Evolutionary conservation across 2,329 filamentous ascomycete species (phyloP), one percentile per base, ranked within the genome.

Genomic region (Diaporthe ampelina): DNA sequence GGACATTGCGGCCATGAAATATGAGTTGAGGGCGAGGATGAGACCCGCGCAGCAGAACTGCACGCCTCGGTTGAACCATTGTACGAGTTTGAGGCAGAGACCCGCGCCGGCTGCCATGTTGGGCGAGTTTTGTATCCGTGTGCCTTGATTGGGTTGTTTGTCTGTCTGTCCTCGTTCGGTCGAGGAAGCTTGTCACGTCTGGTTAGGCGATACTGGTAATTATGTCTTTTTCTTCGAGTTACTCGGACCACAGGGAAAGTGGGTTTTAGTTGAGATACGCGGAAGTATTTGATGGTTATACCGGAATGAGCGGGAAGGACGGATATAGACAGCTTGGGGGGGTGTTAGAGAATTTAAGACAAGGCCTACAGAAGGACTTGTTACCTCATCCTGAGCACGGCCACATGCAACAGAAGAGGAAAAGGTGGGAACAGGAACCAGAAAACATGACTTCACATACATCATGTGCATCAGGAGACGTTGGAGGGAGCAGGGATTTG

Each of bases 1-100:
- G 76, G 89, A 82, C 19, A 95, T 89, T 11, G 93, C 89, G 11
- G 93, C 91, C 67, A 98, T 90, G 88, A 95, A 97, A 88, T 97
- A 98, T 67, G 92, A 92, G 87, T 93, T 95, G 80, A 97, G 90
- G 78, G 90, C 93, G 76, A 98, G 89, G 76, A 96, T 89, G 77
- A 97, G 88, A 74, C 88, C 91, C 11, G 93, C 88, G 82, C 91
- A 94, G 81, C 90, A 87, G 83, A 97, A 93, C 79, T 94, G 91
- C 73, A 98, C 84, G 77, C 89, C 84, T 78, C 96, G 94, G 79
- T 97, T 86, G 81, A 92, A 88, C 82, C 93, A 93, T 80, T 94
- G 93, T 61, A 89, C 74, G 75, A 89, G 84, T 79, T 94, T 94
- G 79, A 97, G 90, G 78, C 90, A 87, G 76, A 92, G 82, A 77